Base-by-base conservation (phyloP, 305 asterid species). In the Salvia sclarea region DNA sequence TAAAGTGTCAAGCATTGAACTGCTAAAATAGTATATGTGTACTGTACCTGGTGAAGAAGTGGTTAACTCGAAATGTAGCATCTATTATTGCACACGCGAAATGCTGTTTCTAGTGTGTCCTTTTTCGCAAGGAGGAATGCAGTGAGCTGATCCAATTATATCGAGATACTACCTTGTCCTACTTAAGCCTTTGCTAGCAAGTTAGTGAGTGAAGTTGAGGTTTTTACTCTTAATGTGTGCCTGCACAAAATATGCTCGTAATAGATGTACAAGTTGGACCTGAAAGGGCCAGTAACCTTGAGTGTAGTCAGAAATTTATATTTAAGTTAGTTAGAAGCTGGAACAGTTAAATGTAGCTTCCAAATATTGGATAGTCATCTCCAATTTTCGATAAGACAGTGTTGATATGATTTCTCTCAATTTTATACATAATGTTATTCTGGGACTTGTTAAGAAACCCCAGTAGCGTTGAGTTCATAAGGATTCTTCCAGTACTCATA, bases 221-320 rank as follows among this genome's bases (percentile, higher is more conserved):
- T 30, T 61, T 21, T 69, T 69, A 52, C 35, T 58, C 59, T 31
- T 52, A 13, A 59, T 56, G n/a, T 14, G 52, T 0, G 24, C 49
- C 33, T 14, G 57, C 28, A 18, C 37, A 22, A 47, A 47, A 22
- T 44, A n/a, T 14, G 50, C 50, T 44, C 50, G 50, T 44, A 14
- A 18, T 10, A 62, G 40, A 14, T 53, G 8, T 44, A 44, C 44
- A 44, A 44, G 61, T 16, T 72, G 68, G 54, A 35, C 31, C 12
- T 8, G 4, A 14, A 14, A 1, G 52, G 52, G 52, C 8, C n/a
- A n/a, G n/a, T n/a, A n/a, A 20, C 69, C 56, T 49, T 54, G 28
- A 8, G 31, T 49, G 56, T 52, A 50, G 21, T 52, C 8, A 0
- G 2, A 52, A 50, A 52, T 22, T 4, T 22, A 22, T 0, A 4